Conservation (phyloP, 179 eudicot species). For the Actinidia chinensis region DNA sequence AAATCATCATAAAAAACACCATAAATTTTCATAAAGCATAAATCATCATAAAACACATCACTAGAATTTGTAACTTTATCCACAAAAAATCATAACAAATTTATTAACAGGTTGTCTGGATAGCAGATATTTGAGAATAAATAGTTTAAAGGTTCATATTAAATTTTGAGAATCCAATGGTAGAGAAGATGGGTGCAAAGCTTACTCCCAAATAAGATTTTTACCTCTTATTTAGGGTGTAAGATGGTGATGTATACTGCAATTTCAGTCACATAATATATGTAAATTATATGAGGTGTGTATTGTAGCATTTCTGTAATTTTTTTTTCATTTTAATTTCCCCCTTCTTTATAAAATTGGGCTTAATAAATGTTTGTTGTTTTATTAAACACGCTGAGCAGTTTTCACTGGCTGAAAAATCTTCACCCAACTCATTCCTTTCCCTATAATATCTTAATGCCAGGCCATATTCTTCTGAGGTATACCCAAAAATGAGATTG, state of each 20-base stretch:
- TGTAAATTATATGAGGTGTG: no score
- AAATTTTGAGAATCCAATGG: neutral
- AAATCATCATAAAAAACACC: no score
- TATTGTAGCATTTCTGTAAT: no score
- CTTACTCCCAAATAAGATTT: no score
- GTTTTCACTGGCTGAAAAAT: constrained; percentile 16
- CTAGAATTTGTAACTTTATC: no score
- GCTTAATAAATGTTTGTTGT: neutral
- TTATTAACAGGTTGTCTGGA: no score
- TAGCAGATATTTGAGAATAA: neutral
- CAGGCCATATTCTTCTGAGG: constrained; percentile 31
- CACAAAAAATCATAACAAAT: no score
- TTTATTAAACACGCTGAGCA: constrained; percentile 21
- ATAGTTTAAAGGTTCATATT: neutral
- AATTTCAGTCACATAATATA: neutral
- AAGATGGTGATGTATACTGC: no score
- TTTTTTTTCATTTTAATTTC: neutral
- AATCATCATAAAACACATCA: no score
- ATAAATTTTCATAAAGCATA: no score
- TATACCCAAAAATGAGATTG: neutral
- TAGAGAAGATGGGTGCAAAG: no score
- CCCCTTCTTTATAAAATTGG: neutral
- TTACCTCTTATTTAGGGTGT: no score
- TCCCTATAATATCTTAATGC: constrained; percentile 21
- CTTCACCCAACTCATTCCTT: constrained; percentile 9